These are phyloP conservation scores for Aspergillus hiratsukae DNA, from an alignment of 2,329 filamentous ascomycete species.

Conservation along the genomic window DNA sequence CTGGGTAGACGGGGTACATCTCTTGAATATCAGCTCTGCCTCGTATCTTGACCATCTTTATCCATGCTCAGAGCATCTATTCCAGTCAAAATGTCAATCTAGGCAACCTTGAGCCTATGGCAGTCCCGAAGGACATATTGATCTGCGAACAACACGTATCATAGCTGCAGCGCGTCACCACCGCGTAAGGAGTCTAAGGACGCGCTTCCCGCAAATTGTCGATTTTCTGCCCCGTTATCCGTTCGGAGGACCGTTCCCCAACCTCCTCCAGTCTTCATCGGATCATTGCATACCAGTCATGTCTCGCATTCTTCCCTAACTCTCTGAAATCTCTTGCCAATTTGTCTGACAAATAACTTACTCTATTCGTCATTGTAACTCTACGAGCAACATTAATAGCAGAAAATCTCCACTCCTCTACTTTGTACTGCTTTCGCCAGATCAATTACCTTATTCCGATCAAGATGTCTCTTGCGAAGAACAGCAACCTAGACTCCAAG, in stretches of 20 bases:
- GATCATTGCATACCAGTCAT: constrained; percentile 1
- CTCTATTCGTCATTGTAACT: background rate
- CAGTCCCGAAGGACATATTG: constrained; percentile 22
- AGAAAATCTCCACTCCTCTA: background rate
- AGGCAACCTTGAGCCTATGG: background rate
- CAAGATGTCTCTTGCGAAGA: constrained; percentile 11
- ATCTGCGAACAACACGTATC: constrained; percentile 8
- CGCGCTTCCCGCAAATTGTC: no score
- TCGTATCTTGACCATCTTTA: background rate
- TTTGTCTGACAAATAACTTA: background rate
- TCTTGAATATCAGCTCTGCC: background rate
- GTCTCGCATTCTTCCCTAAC: background rate
- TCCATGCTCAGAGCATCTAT: background rate
- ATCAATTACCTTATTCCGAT: constrained; percentile 15
- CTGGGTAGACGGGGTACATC: background rate
- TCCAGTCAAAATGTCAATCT: background rate
- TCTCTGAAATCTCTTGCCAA: background rate
- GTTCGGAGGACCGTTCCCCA: no score
- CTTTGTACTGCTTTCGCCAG: background rate
- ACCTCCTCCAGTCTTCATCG: no score
- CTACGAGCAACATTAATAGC: background rate
- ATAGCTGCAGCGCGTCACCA: constrained; percentile 15
- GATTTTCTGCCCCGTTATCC: no score
- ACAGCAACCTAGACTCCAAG: constrained; percentile 31
- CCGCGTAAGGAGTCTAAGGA: no score